These are phyloP conservation scores for Syzygium grande DNA, from an alignment of 345 rosid genomes.

Conservation along the genomic window DNA sequence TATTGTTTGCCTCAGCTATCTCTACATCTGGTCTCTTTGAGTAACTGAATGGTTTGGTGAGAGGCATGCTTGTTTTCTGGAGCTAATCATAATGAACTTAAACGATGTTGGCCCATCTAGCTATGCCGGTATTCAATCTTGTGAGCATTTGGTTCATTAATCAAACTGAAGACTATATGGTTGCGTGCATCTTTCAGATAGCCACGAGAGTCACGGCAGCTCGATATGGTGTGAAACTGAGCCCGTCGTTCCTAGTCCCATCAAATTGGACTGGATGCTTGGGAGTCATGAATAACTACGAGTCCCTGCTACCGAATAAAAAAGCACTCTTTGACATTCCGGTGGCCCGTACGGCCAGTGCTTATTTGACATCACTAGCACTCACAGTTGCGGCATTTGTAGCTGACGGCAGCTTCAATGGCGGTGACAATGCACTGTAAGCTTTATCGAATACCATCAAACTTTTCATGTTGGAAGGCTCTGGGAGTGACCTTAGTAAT, in stretches of 20 bases:
- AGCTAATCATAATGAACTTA: background rate
- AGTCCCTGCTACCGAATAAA: conserved; percentile 79
- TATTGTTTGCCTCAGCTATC: background rate
- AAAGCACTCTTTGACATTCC: conserved; percentile 87
- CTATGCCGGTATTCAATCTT: background rate
- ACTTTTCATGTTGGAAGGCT: background rate
- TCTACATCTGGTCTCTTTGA: background rate
- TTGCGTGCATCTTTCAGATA: conserved; percentile 36
- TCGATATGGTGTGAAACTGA: conserved; percentile 55
- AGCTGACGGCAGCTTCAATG: conserved; percentile 81
- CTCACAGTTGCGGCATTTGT: conserved; percentile 75
- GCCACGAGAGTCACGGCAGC: conserved; percentile 81
- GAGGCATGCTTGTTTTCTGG: background rate
- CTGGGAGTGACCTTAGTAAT: background rate
- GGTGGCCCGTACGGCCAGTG: conserved; percentile 81
- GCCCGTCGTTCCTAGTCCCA: conserved; percentile 91
- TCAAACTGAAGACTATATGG: background rate
- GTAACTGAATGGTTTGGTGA: fast-evolving
- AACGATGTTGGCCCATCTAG: background rate
- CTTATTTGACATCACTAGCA: conserved; percentile 69
- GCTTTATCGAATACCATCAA: background rate
- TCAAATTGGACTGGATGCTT: conserved; percentile 95
- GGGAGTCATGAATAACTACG: conserved; percentile 90
- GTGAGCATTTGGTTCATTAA: background rate
- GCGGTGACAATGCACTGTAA: conserved; percentile 94